Percentiles rank a stretch among this genome's conserved stretches.
These are phyloP conservation scores for Botryotinia globosa DNA, from an alignment of 2,329 filamentous ascomycete species.

Conservation along the genomic window DNA sequence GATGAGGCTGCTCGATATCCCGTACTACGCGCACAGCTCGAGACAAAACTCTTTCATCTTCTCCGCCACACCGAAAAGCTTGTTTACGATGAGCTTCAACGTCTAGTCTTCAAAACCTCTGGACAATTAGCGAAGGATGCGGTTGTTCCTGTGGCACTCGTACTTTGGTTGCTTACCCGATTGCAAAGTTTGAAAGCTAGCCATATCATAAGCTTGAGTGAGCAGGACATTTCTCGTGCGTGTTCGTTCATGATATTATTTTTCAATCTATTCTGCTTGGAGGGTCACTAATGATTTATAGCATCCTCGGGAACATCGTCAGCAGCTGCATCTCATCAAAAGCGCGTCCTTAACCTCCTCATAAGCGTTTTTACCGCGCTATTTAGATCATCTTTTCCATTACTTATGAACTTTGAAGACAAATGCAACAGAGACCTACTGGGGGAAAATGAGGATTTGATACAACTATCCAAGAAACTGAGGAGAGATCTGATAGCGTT, in stretches of 20 bases:
- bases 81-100: slow-evolving; percentile 30
- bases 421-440: slow-evolving; percentile 29
- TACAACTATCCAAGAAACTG: slow-evolving; percentile 29
- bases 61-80: slow-evolving; percentile 29
- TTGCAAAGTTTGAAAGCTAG: slow-evolving; percentile 28
- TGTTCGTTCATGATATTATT: slow-evolving; percentile 10
- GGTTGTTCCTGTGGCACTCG: slow-evolving; percentile 32
- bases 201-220: slow-evolving; percentile 28
- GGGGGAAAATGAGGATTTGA: slow-evolving; percentile 26
- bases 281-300: background rate
- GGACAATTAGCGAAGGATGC: slow-evolving; percentile 30
- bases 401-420: slow-evolving; percentile 32
- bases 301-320: background rate
- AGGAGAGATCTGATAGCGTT: slow-evolving; percentile 30
- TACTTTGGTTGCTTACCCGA: slow-evolving; percentile 32
- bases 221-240: slow-evolving; percentile 21
- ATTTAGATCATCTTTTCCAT: slow-evolving; percentile 32
- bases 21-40: slow-evolving; percentile 29
- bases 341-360: slow-evolving; percentile 28
- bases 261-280: background rate
- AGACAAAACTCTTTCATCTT: slow-evolving; percentile 33
- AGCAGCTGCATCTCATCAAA: slow-evolving; percentile 27
- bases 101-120: slow-evolving; percentile 31
- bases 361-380: slow-evolving; percentile 32
- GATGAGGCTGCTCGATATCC: background rate